phyloP scores from a whole-genome alignment of 2,329 filamentous ascomycete species.

The Coleophoma eucalyptorum region DNA sequence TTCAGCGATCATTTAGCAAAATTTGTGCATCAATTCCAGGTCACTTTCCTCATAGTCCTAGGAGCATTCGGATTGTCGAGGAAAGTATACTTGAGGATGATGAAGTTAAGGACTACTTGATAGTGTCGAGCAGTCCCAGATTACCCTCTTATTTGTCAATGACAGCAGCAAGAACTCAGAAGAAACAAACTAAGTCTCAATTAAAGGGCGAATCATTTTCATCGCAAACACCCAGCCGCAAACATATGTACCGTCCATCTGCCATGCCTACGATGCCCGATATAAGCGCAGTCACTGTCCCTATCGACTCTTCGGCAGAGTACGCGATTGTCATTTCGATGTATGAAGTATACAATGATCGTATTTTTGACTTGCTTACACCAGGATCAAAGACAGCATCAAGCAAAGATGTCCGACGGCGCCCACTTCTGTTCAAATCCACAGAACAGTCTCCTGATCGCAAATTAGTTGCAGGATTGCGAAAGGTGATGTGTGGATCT shows the following conservation, averaged over 20 bases:
- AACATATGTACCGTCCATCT: conserved; percentile 66
- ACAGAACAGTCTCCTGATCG: conserved; percentile 84
- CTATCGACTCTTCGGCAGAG: conserved; percentile 65
- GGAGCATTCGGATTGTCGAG: conserved; percentile 20
- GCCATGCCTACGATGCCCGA: conserved; percentile 70
- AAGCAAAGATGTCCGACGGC: conserved; percentile 69
- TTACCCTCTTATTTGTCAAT: conserved; percentile 26
- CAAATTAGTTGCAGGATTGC: conserved; percentile 90
- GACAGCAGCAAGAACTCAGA: conserved; percentile 24
- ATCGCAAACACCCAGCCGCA: conserved; percentile 52
- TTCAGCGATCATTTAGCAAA: neutral
- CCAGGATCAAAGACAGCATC: conserved; percentile 53
- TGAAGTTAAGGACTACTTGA: neutral
- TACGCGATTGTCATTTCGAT: conserved; percentile 91
- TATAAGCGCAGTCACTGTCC: conserved; percentile 65
- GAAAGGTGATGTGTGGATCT: conserved; percentile 81
- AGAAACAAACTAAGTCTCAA: conserved; percentile 27
- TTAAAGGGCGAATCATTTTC: conserved; percentile 50
- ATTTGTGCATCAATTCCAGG: conserved; percentile 10
- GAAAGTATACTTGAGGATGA: conserved; percentile 11
- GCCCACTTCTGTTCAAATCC: conserved; percentile 84
- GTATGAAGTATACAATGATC: conserved; percentile 99
- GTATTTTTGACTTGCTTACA: conserved; percentile 89
- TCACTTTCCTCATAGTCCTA: conserved; percentile 21
- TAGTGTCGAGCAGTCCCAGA: conserved; percentile 11